Base-by-base conservation (phyloP, 345 rosid species). In the Brassica cretica region DNA sequence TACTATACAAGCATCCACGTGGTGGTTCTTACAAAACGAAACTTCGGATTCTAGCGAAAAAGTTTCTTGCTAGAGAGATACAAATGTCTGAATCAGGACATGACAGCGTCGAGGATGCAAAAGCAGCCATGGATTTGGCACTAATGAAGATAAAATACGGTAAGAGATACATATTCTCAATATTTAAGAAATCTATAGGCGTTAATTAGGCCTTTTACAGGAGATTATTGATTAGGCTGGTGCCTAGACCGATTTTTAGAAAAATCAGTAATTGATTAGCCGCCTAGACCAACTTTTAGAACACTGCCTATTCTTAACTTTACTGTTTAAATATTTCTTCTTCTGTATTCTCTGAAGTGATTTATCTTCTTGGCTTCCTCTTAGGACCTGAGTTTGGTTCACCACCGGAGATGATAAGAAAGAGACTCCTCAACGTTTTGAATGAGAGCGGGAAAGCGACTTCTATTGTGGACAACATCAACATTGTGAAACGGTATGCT, bases 381-480 rank as follows among this genome's bases (percentile, higher is more conserved):
- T n/a, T 74, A 95, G 99, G 99, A 82, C 99, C 99, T 64, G 94
- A 91, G 69, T 95, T 87, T 71, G 99, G 98, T 72, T 70, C 91
- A 46, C 92, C 97, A 55, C 92, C 88, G 70, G 86, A 91, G 44
- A 73, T 87, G 83, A 76, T 81, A 74, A 86, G 93, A 66, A 87
- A 80, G 72, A 90, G 85, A 71, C 91, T 93, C 68, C 97, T 93
- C 71, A 68, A 85, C 3, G 78, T 93, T 69, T 82, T 95, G 82
- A 82, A 81, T 51, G 97, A 93, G 70, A 81, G 82, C 72, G 91
- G 93, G n/a, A 95, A 87, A 85, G 76, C 82, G 8, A 86, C 96
- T 64, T 91, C 98, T 63, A 73, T 95, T 61, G 76, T 95, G 27
- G 99, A 95, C 37, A 87, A 88, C 75, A 35, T 86, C 66, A 83